Evolutionary conservation across 306 rosid genomes (phyloP).

Genomic region (Pyrus pyrifolia): DNA sequence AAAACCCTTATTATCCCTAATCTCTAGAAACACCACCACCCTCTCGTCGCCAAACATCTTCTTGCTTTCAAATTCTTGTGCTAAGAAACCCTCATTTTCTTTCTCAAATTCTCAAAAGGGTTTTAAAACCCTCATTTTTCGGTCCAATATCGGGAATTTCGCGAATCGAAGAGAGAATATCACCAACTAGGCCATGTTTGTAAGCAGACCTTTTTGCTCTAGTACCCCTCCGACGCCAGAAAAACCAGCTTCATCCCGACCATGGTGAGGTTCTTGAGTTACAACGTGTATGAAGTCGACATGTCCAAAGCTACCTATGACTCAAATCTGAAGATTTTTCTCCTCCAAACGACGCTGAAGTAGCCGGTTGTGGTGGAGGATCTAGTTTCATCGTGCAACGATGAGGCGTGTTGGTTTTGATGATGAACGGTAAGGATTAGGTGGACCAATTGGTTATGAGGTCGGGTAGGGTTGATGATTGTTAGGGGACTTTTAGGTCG

Average conservation of each 20-base stretch:
- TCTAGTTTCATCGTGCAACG: conserved; percentile 64
- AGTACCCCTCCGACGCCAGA: conserved; percentile 70
- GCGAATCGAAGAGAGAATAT: conserved; percentile 65
- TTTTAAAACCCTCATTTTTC: neutral
- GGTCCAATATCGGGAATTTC: conserved; percentile 67
- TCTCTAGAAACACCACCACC: no score
- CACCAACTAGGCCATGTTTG: conserved; percentile 82
- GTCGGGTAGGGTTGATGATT: conserved; percentile 45
- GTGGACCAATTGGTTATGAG: conserved; percentile 55
- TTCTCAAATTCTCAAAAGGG: no score
- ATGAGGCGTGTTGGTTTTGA: conserved; percentile 81
- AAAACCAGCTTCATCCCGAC: conserved; percentile 80
- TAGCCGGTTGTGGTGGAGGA: conserved; percentile 75
- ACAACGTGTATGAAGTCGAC: conserved; percentile 72
- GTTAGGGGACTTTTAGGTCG: no score
- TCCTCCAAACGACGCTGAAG: conserved; percentile 54
- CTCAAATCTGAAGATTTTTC: conserved; percentile 42
- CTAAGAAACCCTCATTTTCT: no score
- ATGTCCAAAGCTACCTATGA: conserved; percentile 44
- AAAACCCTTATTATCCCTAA: no score
- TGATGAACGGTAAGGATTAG: conserved; percentile 47
- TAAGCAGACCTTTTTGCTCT: conserved; percentile 76
- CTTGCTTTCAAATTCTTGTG: no score
- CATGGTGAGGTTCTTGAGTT: conserved; percentile 69
- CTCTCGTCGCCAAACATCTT: no score